phyloP scores from a whole-genome alignment of 164 flowering plant species.

The Malania oleifera region DNA sequence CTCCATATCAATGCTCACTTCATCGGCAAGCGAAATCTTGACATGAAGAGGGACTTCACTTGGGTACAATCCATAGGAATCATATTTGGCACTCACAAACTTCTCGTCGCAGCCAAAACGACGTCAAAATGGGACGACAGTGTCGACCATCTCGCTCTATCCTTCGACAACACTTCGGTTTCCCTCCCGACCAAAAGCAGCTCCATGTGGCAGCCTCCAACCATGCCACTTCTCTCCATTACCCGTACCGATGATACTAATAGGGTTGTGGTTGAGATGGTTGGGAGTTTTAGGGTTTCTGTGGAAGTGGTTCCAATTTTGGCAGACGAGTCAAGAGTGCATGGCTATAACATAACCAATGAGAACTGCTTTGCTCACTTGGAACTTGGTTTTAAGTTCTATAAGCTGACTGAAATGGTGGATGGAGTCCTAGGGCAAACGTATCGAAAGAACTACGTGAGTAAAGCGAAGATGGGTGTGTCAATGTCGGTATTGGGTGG shows the following conservation, averaged over 20 bases:
- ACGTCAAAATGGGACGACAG: constrained; percentile 13
- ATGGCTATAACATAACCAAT: constrained; percentile 7
- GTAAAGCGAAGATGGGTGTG: constrained; percentile 2
- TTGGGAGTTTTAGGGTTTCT: constrained; percentile 10
- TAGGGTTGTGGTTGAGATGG: neutral
- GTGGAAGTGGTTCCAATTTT: constrained; percentile 13
- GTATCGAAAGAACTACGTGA: constrained; percentile 8
- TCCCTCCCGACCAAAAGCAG: constrained; percentile 3
- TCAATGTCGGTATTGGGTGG: constrained; percentile 12
- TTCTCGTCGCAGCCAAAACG: neutral
- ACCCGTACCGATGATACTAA: constrained; percentile 7
- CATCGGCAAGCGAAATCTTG: constrained; percentile 4
- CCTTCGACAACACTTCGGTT: constrained; percentile 4
- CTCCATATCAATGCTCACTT: constrained; percentile 19
- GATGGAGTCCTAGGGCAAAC: constrained; percentile 14
- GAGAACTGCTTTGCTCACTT: constrained; percentile 17
- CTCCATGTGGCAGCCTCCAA: constrained; percentile 3
- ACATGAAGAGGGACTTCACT: constrained; percentile 15
- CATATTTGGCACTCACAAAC: constrained; percentile 9
- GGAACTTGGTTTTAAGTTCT: constrained; percentile 13
- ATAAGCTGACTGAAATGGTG: neutral
- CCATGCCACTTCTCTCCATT: constrained; percentile 5
- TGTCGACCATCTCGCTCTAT: constrained; percentile 4
- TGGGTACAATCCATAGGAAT: constrained; percentile 16
- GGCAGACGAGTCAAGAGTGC: constrained; percentile 8